Conservation (phyloP, 2,329 filamentous ascomycete species). For the Talaromyces rugulosus region DNA sequence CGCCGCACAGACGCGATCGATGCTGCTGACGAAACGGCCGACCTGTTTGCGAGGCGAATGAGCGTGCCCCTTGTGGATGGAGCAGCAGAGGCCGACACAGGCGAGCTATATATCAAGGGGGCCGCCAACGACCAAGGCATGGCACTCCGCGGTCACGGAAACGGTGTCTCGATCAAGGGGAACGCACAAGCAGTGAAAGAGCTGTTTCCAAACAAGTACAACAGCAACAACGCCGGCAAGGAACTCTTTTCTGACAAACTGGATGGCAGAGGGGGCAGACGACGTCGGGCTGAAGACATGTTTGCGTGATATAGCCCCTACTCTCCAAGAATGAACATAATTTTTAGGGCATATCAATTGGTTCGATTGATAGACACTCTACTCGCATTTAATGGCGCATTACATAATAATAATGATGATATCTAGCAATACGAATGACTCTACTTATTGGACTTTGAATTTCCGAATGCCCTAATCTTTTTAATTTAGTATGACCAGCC, state of each 20-base stretch:
- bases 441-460: not conserved
- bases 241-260: slow-evolving; percentile 64
- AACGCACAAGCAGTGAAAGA: slow-evolving; percentile 60
- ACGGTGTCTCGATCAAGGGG: slow-evolving; percentile 65
- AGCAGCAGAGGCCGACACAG: slow-evolving; percentile 18
- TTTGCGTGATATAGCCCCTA: slow-evolving; percentile 51
- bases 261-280: slow-evolving; percentile 54
- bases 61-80: slow-evolving; percentile 49
- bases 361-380: not conserved
- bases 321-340: not conserved
- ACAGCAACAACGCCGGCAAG: slow-evolving; percentile 62
- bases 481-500: not conserved
- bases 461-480: not conserved
- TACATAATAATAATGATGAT: not conserved
- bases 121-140: slow-evolving; percentile 41
- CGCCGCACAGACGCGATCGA: slow-evolving; percentile 51
- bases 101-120: slow-evolving; percentile 57
- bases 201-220: slow-evolving; percentile 62
- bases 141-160: slow-evolving; percentile 39
- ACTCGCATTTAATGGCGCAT: not conserved
- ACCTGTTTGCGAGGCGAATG: slow-evolving; percentile 49
- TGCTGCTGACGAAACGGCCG: slow-evolving; percentile 51
- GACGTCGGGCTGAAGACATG: slow-evolving; percentile 68
- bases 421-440: not conserved
- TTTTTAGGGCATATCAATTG: not conserved